These are phyloP conservation scores for Tuber calosporum DNA, from an alignment of 495 filamentous ascomycete species.

Conservation along the genomic window DNA sequence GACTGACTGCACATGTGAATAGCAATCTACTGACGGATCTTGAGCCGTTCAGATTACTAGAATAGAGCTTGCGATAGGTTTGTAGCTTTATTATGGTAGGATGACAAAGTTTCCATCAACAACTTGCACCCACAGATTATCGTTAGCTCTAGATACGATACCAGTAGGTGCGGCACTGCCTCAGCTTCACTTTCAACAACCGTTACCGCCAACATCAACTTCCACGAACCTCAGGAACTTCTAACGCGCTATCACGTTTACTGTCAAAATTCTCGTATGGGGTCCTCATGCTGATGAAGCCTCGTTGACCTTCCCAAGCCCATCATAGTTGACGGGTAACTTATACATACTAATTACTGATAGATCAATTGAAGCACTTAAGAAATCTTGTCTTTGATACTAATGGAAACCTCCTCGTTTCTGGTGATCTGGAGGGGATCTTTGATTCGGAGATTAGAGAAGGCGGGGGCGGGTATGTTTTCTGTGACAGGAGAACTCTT, in stretches of 20 bases:
- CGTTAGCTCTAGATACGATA: background rate
- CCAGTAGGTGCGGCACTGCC: background rate
- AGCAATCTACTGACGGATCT: background rate
- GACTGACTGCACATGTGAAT: background rate
- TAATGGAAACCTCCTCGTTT: conserved; percentile 55
- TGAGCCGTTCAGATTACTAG: background rate
- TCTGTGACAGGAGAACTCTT: conserved; percentile 43
- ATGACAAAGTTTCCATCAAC: background rate
- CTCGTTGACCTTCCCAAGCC: conserved; percentile 36
- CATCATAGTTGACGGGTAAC: conserved; percentile 54
- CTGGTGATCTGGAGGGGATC: conserved; percentile 53
- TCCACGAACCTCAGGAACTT: background rate
- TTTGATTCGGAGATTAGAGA: conserved; percentile 50
- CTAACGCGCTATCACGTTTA: background rate
- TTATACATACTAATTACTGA: conserved; percentile 52
- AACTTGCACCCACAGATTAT: background rate
- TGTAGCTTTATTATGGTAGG: background rate
- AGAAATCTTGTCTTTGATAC: conserved; percentile 57
- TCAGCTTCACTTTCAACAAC: background rate
- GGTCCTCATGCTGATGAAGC: background rate
- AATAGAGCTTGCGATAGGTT: background rate
- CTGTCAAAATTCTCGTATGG: background rate
- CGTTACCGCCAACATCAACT: background rate
- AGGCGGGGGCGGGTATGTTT: conserved; percentile 49
- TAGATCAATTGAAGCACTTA: conserved; percentile 49